Evolutionary conservation across 768 basidiomycete genomes (phyloP).

Genomic region (Termitomyces sp.): DNA sequence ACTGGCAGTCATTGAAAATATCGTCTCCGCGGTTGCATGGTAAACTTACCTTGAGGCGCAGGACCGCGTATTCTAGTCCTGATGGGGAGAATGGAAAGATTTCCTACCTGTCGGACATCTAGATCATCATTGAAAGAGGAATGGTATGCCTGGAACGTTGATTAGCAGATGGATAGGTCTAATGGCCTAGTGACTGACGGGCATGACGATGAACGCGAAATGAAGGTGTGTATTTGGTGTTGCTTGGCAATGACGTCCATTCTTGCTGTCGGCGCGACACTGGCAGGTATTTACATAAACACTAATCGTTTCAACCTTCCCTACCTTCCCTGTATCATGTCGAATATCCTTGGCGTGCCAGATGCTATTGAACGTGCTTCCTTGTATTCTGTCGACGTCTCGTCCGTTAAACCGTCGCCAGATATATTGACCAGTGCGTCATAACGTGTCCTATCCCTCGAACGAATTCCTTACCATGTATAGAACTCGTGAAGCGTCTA

Average conservation of each 20-base stretch:
- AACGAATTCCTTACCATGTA: not conserved
- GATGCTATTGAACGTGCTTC: conserved; percentile 40
- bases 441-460: not conserved
- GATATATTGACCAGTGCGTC: conserved; percentile 71
- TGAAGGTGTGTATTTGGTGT: conserved; percentile 21
- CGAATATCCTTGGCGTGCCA: conserved; percentile 18
- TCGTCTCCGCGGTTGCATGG: conserved; percentile 5
- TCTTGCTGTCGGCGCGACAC: not conserved
- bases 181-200: conserved; percentile 32
- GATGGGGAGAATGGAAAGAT: conserved; percentile 86
- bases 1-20: conserved; percentile 11
- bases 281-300: not conserved
- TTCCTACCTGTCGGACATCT: conserved; percentile 82
- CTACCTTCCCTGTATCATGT: conserved; percentile 21
- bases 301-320: not conserved
- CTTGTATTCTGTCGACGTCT: conserved; percentile 31
- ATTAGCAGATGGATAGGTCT: not conserved
- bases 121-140: conserved; percentile 85
- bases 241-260: conserved; percentile 28
- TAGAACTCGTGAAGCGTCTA: conserved; percentile 79
- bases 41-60: conserved; percentile 64
- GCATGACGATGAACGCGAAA: conserved; percentile 32
- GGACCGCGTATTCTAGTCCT: conserved; percentile 90
- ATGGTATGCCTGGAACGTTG: conserved; percentile 77
- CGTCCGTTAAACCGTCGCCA: conserved; percentile 51